Evolutionary conservation across 768 basidiomycete species (phyloP), one percentile per base, ranked within the genome.

Genomic region (Termitomyces sp.): DNA sequence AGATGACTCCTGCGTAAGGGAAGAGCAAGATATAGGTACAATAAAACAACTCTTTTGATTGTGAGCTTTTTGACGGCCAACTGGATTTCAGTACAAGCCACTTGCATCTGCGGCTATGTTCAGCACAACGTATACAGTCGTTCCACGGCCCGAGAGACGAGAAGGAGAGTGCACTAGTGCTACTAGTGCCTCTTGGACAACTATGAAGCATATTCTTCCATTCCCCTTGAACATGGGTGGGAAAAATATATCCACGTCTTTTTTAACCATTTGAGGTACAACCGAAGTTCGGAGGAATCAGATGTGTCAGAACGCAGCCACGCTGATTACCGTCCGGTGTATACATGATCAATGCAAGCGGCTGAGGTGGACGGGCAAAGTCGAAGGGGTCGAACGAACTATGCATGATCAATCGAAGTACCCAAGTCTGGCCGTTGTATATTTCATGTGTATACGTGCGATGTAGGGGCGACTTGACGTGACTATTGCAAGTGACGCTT

Each of bases 391-490:
- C 9, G 63, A 54, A 19, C 56, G 59, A 19, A 66, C 54, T 5
- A 65, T 54, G n/a, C 66, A 64, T 14, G 30, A 30, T 30, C 5
- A 3, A 56, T 72, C 68, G 41, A 57, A 66, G 55, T 70, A 72
- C 63, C 64, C 67, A 3, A 70, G 55, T 1, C 54, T 61, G 12
- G 67, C 53, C 8, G 10, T 48, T 1, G 43, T 63, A 57, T 19
- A 68, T 58, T 30, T 30, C 4, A 23, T 23, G 23, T 23, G 23
- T 23, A 23, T 23, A 6, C 70, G 65, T 19, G 63, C 59, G 0
- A 55, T 53, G 48, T 59, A 66, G 40, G 58, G 53, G 11, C 67
- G 62, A 54, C 56, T 60, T n/a, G 53, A 54, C 2, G 43, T 41
- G 8, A 49, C 46, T 40, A 68, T 54, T 42, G 42, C 42, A 2